These are phyloP conservation scores for Trichocomaceae sp. DNA, from an alignment of 2,329 filamentous ascomycete genomes.

Conservation along the genomic window DNA sequence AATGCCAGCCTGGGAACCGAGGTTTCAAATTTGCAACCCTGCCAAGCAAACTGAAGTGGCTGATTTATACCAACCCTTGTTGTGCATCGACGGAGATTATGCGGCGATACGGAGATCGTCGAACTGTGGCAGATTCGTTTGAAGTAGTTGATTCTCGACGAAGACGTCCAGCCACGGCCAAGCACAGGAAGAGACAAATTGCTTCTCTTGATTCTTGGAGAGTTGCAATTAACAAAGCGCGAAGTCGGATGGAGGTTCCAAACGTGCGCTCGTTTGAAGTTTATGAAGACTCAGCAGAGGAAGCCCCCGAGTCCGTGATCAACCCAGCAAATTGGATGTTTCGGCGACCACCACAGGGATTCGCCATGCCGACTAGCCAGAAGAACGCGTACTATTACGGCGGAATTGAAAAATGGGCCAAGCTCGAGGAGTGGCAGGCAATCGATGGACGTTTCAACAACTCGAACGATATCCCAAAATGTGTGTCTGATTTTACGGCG, in stretches of 20 bases:
- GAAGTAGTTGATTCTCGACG: slow-evolving; percentile 16
- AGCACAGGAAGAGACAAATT: slow-evolving; percentile 18
- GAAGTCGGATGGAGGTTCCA: slow-evolving; percentile 25
- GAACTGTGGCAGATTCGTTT: slow-evolving; percentile 16
- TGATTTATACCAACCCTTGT: slow-evolving; percentile 35
- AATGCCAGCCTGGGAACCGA: slow-evolving; percentile 34
- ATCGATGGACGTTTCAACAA: slow-evolving; percentile 30
- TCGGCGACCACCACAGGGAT: slow-evolving; percentile 35
- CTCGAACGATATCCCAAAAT: not conserved
- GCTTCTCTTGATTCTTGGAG: slow-evolving; percentile 37
- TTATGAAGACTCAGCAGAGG: slow-evolving; percentile 32
- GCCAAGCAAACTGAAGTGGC: slow-evolving; percentile 34
- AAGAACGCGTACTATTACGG: slow-evolving; percentile 35
- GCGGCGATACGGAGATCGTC: slow-evolving; percentile 22
- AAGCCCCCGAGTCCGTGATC: slow-evolving; percentile 33
- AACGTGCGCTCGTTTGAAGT: slow-evolving; percentile 27
- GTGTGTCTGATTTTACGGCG: not conserved
- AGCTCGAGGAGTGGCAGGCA: slow-evolving; percentile 34
- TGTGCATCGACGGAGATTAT: slow-evolving; percentile 27
- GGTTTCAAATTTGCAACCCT: slow-evolving; percentile 36
- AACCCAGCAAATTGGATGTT: slow-evolving; percentile 38
- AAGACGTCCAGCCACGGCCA: slow-evolving; percentile 18
- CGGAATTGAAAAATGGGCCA: slow-evolving; percentile 35
- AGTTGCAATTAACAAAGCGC: slow-evolving; percentile 29
- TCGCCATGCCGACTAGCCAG: slow-evolving; percentile 30